Evolutionary conservation across 2,329 filamentous ascomycete species (phyloP).

Genomic region (Claviceps capensis): DNA sequence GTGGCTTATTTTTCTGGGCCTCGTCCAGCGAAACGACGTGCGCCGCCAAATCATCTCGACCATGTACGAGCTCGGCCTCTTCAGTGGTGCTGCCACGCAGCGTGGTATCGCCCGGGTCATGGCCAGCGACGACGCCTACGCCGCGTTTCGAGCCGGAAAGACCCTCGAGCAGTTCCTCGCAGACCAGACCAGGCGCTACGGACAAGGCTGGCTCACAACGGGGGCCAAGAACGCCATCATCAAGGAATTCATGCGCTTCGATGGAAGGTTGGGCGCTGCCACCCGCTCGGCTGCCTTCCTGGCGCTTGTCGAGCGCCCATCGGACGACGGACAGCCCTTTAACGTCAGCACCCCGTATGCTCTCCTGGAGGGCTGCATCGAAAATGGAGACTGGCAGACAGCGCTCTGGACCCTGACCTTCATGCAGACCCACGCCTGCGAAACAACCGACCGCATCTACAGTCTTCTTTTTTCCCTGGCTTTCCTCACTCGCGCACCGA

Average conservation of each 20-base stretch:
- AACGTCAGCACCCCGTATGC: conserved; percentile 22
- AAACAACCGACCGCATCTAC: conserved; percentile 21
- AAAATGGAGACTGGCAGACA: conserved; percentile 16
- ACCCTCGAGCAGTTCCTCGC: conserved; percentile 23
- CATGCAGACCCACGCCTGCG: conserved; percentile 10
- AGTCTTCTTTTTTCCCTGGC: conserved; percentile 24
- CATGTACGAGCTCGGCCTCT: conserved; percentile 32
- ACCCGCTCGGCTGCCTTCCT: conserved; percentile 15
- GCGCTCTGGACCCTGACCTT: conserved; percentile 18
- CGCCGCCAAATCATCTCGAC: conserved; percentile 30
- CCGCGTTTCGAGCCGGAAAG: conserved; percentile 23
- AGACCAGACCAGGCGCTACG: conserved; percentile 29
- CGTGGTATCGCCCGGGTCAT: conserved; percentile 27
- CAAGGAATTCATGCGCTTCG: conserved; percentile 28
- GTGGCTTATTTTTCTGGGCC: conserved; percentile 34
- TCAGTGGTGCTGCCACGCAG: conserved; percentile 23
- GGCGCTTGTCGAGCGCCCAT: conserved; percentile 13
- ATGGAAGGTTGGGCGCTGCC: conserved; percentile 11
- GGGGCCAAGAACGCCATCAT: conserved; percentile 24
- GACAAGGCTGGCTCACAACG: conserved; percentile 29
- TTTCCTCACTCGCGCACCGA: conserved; percentile 16
- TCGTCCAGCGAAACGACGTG: conserved; percentile 46
- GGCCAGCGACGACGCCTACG: conserved; percentile 29
- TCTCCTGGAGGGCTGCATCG: conserved; percentile 20
- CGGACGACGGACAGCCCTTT: conserved; percentile 13